Evolutionary conservation across 306 rosid genomes (phyloP).

Genomic region (Gleditsia sinensis): DNA sequence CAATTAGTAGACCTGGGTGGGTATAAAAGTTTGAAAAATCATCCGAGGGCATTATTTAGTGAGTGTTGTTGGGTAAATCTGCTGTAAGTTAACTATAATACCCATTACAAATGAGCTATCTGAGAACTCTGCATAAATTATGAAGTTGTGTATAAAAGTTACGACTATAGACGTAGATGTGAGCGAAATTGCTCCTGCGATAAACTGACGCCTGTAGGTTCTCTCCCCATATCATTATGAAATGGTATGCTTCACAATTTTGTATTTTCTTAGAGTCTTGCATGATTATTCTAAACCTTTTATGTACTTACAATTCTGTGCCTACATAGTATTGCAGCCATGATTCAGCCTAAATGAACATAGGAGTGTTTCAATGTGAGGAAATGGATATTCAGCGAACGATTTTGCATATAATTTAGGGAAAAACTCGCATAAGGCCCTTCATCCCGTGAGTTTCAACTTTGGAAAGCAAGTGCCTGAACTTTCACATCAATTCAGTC

Average conservation of each 20-base stretch:
- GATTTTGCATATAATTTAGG: no score
- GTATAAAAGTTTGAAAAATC: background rate
- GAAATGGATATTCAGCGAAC: background rate
- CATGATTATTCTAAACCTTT: slow-evolving; percentile 16
- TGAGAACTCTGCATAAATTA: no score
- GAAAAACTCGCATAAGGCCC: no score
- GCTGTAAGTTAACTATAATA: background rate
- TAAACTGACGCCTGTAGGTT: slow-evolving; percentile 36
- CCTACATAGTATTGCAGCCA: background rate
- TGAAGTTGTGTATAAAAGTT: no score
- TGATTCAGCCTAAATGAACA: background rate
- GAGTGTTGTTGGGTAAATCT: background rate
- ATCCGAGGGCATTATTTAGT: background rate
- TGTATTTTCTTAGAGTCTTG: background rate
- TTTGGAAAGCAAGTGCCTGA: no score
- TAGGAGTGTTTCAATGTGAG: background rate
- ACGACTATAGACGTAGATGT: slow-evolving; percentile 67
- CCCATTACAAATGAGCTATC: no score
- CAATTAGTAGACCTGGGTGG: background rate
- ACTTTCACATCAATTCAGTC: no score
- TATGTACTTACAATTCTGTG: background rate
- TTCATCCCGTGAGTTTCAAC: no score
- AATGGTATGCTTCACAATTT: no score
- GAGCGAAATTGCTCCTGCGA: slow-evolving; percentile 58
- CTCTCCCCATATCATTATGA: no score